Percentiles rank a stretch among this genome's conserved stretches.
phyloP scores from a whole-genome alignment of 192 early-diverging fungal genomes.

The Thamnidium elegans region DNA sequence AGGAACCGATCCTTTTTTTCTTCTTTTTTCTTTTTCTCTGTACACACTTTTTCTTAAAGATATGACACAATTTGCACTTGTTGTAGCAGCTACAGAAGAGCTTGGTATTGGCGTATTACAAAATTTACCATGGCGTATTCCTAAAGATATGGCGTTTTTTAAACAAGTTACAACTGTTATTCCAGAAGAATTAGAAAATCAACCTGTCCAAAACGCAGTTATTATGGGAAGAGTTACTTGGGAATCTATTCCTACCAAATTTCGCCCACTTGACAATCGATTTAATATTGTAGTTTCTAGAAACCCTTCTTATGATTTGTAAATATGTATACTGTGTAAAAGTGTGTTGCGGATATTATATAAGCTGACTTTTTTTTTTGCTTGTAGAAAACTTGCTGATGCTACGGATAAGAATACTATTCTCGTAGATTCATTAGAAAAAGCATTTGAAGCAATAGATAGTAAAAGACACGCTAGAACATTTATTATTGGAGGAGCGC shows the following conservation, averaged over 20 bases:
- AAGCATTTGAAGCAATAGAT: conserved; percentile 53
- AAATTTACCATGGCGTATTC: conserved; percentile 83
- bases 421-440: conserved; percentile 47
- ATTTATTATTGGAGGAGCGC: conserved; percentile 82
- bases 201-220: conserved; percentile 64
- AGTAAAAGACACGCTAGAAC: conserved; percentile 41
- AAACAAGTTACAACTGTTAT: conserved; percentile 57
- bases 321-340: neutral
- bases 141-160: conserved; percentile 85
- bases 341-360: neutral
- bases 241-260: conserved; percentile 85
- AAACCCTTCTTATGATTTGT: conserved; percentile 47
- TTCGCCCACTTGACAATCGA: conserved; percentile 73
- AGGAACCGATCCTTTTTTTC: neutral
- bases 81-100: conserved; percentile 75
- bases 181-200: neutral
- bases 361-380: neutral
- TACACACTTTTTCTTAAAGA: neutral
- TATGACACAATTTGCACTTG: conserved; percentile 50
- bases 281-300: conserved; percentile 86
- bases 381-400: conserved; percentile 27
- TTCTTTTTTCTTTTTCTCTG: neutral
- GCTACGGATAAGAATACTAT: conserved; percentile 16
- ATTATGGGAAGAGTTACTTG: conserved; percentile 95
- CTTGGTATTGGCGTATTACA: conserved; percentile 75